Conservation (phyloP, 805 yeast species). For the Vanderwaltozyma verrucispora region DNA sequence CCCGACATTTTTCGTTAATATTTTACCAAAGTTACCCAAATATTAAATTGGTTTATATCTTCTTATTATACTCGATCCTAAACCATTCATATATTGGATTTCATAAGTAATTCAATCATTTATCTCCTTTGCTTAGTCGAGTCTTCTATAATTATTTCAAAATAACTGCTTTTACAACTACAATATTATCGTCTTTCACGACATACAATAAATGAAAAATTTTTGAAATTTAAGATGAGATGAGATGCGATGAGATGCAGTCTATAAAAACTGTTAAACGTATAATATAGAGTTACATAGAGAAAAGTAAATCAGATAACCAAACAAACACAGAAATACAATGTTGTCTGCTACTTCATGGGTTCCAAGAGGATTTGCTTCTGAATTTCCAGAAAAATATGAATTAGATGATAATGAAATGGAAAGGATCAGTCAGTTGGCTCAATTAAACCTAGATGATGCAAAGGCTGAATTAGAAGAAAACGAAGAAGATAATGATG, state of each 20-base stretch:
- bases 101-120: too few species aligned
- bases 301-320: too few species aligned
- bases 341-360: constrained; percentile 91
- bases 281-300: background rate
- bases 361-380: constrained; percentile 94
- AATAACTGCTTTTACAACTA: too few species aligned
- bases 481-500: constrained; percentile 28
- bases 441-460: constrained; percentile 70
- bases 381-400: constrained; percentile 84
- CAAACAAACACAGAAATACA: background rate
- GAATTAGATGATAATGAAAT: constrained; percentile 87
- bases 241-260: constrained; percentile 14
- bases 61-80: too few species aligned
- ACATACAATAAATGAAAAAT: background rate
- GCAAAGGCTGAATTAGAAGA: constrained; percentile 56
- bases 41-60: too few species aligned
- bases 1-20: constrained; percentile 14
- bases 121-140: too few species aligned
- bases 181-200: background rate
- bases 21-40: too few species aligned
- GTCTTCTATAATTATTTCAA: too few species aligned
- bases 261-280: constrained; percentile 6
- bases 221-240: constrained; percentile 4
- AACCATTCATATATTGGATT: too few species aligned
- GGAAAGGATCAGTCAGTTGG: constrained; percentile 80